Evolutionary conservation across 805 yeast species (phyloP), one percentile per base, ranked within the genome.

Genomic region (Danielia reshetovae): DNA sequence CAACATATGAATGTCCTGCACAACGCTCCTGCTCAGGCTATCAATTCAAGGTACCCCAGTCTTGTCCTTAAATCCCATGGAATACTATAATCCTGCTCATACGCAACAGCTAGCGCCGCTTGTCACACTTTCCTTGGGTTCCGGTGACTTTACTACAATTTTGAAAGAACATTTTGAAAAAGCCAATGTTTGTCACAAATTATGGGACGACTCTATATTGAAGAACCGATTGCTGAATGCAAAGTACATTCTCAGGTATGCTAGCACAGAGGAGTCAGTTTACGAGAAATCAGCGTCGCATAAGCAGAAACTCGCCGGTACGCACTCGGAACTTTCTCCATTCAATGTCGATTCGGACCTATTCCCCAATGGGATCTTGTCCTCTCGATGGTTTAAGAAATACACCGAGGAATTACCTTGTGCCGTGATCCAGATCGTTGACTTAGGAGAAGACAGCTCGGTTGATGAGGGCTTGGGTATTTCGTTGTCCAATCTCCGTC

Each of bases 171-270:
- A 26, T 13, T 27, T 48, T 6, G 41, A 46, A 10, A 37, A 37
- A n/a, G 54, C 44, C 33, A 46, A 51, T 21, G 42, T 58, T 18
- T 18, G 41, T 7, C 41, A 43, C 25, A 44, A 36, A 19, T 35
- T 43, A 5, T 67, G 73, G 73, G 70, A 67, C 42, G 58, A 63
- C 33, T 54, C 52, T 21, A 58, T 67, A 14, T 50, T 67, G 28
- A 57, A 52, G 37, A 59, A 62, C 41, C 42, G 72, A 15, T 42
- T 63, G 19, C 63, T 55, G 57, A 57, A 46, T 25, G 43, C 50
- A 16, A 63, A 55, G 42, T 66, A 52, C 36, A 43, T 55, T n/a
- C 48, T 66, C 21, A 42, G 47, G 13, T 42, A 43, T 24, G 38
- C 24, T 2, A 38, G 38, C 8, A 13, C 32, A 6, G 43, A 32